These are phyloP conservation scores for Melampsora americana DNA, from an alignment of 1,284 basidiomycete genomes.

Conservation along the genomic window DNA sequence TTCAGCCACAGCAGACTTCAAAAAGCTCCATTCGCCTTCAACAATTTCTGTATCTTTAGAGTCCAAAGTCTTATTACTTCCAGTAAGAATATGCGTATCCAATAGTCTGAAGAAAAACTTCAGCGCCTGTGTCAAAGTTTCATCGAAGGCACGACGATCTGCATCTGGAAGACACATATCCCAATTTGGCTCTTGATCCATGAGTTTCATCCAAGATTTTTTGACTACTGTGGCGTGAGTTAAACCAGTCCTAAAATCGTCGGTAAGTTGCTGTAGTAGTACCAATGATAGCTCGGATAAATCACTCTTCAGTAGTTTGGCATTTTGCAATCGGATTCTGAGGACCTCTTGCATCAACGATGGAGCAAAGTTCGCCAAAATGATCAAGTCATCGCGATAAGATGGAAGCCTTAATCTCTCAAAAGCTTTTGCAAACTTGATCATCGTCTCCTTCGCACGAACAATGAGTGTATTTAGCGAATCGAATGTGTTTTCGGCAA, in stretches of 20 bases:
- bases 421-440: conserved; percentile 71
- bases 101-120: conserved; percentile 89
- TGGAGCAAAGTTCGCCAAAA: conserved; percentile 90
- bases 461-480: conserved; percentile 82
- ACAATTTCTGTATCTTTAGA: conserved; percentile 97
- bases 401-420: conserved; percentile 82
- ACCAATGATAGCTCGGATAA: conserved; percentile 67
- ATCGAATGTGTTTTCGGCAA: conserved; percentile 86
- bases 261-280: conserved; percentile 92
- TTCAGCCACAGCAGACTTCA: conserved; percentile 86
- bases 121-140: conserved; percentile 80
- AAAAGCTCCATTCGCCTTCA: conserved; percentile 92
- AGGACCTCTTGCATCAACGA: conserved; percentile 88
- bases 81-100: conserved; percentile 91
- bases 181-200: conserved; percentile 83
- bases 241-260: conserved; percentile 86
- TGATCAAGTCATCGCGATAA: conserved; percentile 86
- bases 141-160: conserved; percentile 68
- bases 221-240: conserved; percentile 91
- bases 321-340: conserved; percentile 83
- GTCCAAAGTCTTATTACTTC: conserved; percentile 76
- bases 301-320: conserved; percentile 74
- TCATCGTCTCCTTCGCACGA: conserved; percentile 80
- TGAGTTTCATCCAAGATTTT: conserved; percentile 83
- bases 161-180: conserved; percentile 67